Evolutionary conservation across 2,329 filamentous ascomycete genomes (phyloP).

Genomic region (Penicillium sp.): DNA sequence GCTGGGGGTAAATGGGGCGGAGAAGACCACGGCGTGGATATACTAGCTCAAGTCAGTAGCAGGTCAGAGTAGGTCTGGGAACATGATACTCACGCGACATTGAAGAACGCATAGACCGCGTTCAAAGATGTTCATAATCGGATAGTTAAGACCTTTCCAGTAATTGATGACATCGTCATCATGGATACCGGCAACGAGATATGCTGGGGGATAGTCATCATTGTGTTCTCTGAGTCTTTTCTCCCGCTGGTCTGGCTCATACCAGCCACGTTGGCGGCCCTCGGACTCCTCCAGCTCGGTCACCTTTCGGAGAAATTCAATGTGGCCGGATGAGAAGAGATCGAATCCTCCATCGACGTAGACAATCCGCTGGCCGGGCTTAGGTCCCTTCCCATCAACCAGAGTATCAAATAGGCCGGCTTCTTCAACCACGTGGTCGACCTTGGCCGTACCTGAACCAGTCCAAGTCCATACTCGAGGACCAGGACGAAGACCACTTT

Average conservation of each 20-base stretch:
- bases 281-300: conserved; percentile 64
- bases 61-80: background rate
- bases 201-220: conserved; percentile 72
- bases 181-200: conserved; percentile 88
- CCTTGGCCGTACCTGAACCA: conserved; percentile 33
- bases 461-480: conserved; percentile 83
- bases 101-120: conserved; percentile 91
- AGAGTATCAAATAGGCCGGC: conserved; percentile 61
- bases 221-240: conserved; percentile 59
- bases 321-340: conserved; percentile 92
- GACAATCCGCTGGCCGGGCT: conserved; percentile 73
- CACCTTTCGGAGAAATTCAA: conserved; percentile 83
- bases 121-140: conserved; percentile 99
- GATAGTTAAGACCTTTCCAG: conserved; percentile 97
- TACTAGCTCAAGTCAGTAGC: conserved; percentile 52
- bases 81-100: conserved; percentile 62
- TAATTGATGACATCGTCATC: conserved; percentile 92
- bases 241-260: conserved; percentile 56
- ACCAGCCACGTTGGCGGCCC: conserved; percentile 67
- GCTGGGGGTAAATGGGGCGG: conserved; percentile 81
- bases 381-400: conserved; percentile 64
- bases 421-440: conserved; percentile 47
- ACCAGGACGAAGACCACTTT: conserved; percentile 69
- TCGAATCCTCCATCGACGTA: conserved; percentile 98
- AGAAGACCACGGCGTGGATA: conserved; percentile 80